Conservation (phyloP, 352 stramenopile genomes). For the Phytopythium kandeliae region DNA sequence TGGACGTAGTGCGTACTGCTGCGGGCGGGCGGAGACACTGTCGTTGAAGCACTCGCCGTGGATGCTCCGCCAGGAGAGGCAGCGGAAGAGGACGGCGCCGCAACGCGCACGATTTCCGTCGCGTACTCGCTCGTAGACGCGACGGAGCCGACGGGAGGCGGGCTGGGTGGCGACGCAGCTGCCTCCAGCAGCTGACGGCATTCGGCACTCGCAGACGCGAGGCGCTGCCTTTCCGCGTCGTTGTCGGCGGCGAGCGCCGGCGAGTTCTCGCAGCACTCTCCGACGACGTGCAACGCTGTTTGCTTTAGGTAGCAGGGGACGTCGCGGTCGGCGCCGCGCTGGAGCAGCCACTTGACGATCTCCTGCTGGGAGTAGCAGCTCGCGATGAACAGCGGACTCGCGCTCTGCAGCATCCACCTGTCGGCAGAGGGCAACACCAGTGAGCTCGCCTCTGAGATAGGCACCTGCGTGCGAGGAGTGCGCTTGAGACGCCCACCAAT, state of each 20-base stretch:
- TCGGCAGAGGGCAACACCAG: not conserved
- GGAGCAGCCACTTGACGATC: constrained; percentile 50
- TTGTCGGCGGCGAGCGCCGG: not conserved
- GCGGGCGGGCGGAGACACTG: too few relatives aligned
- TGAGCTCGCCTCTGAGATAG: not conserved
- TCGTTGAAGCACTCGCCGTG: not conserved
- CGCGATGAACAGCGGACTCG: constrained; percentile 61
- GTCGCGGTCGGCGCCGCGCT: constrained; percentile 46
- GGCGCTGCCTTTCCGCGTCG: not conserved
- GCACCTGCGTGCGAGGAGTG: not conserved
- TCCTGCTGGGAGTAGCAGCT: constrained; percentile 46
- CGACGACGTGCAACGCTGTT: constrained; percentile 38
- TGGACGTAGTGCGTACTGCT: constrained; percentile 24
- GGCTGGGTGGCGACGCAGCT: constrained; percentile 19
- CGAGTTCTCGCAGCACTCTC: constrained; percentile 43
- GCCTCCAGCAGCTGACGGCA: constrained; percentile 34
- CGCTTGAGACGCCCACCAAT: constrained; percentile 27
- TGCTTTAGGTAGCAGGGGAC: constrained; percentile 49
- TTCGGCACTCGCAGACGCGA: constrained; percentile 22
- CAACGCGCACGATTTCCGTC: constrained; percentile 32
- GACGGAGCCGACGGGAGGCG: constrained; percentile 18
- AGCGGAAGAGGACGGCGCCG: constrained; percentile 14
- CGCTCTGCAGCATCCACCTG: constrained; percentile 63
- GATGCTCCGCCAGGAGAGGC: constrained; percentile 4
- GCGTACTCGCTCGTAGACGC: constrained; percentile 33